A percentile compares a stretch with the other conserved stretches of the same genome.
Conservation (phyloP, 129 eudicot genomes). For the Dittrichia graveolens region DNA sequence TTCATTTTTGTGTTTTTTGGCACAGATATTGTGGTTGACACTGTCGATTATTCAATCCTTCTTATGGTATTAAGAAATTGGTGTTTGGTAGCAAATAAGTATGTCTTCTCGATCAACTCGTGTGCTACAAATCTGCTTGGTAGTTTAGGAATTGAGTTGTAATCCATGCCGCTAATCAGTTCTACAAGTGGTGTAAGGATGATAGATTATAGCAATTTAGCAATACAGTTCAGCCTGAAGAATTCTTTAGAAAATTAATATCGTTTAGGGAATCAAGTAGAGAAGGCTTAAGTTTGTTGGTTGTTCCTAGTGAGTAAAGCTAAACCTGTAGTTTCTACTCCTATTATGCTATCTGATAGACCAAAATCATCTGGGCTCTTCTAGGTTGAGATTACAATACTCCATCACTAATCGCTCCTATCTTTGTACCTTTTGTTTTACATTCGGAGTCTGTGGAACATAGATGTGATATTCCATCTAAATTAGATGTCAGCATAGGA, state of each 20-base stretch:
- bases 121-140: neutral
- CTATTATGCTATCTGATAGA: too few species aligned
- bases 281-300: neutral
- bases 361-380: too few species aligned
- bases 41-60: neutral
- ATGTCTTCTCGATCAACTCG: neutral
- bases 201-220: neutral
- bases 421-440: too few species aligned
- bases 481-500: too few species aligned
- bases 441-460: too few species aligned
- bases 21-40: conserved; percentile 10
- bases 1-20: neutral
- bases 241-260: neutral
- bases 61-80: conserved; percentile 1
- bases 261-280: neutral
- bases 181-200: neutral
- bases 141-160: conserved; percentile 2
- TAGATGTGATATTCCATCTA: too few species aligned
- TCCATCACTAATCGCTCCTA: too few species aligned
- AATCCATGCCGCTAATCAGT: neutral
- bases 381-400: too few species aligned
- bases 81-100: neutral
- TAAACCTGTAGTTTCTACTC: too few species aligned
- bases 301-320: too few species aligned
- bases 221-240: neutral